These are phyloP conservation scores for Samsoniella hepiali DNA, from an alignment of 2,329 filamentous ascomycete species.

Conservation along the genomic window DNA sequence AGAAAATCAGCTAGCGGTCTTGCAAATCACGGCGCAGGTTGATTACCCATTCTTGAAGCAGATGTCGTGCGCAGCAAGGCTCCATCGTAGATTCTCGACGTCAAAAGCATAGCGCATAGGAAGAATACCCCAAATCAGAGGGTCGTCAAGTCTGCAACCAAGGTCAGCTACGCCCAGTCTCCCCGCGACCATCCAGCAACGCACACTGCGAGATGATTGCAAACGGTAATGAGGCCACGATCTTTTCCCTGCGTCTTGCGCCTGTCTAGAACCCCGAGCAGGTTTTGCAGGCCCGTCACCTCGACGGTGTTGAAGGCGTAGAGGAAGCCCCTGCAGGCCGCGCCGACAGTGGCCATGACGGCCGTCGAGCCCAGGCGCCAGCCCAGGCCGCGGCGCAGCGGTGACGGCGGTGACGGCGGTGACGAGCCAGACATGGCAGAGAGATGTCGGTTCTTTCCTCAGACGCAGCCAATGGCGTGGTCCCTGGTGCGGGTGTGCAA, in stretches of 20 bases:
- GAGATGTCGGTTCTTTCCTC: neutral
- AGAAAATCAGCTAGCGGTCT: constrained; percentile 13
- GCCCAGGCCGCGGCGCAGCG: constrained; percentile 53
- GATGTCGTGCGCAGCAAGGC: constrained; percentile 89
- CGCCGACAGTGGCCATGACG: constrained; percentile 70
- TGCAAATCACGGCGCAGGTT: neutral
- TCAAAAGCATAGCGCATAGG: constrained; percentile 71
- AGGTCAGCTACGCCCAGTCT: constrained; percentile 18
- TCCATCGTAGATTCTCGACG: constrained; percentile 78
- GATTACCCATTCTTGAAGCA: constrained; percentile 81
- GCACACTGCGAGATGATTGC: constrained; percentile 43
- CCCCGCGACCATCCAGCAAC: constrained; percentile 13
- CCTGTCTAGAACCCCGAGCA: constrained; percentile 72
- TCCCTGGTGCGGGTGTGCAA: constrained; percentile 5
- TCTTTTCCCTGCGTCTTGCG: constrained; percentile 63
- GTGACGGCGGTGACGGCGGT: constrained; percentile 20
- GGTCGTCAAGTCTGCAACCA: constrained; percentile 78
- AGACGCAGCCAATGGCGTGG: constrained; percentile 16
- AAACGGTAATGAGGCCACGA: constrained; percentile 75
- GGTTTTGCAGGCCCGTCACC: constrained; percentile 70
- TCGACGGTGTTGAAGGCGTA: constrained; percentile 72
- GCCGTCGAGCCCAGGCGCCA: constrained; percentile 73
- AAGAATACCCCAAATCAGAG: constrained; percentile 86
- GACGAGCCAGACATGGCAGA: constrained; percentile 23
- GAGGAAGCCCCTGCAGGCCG: constrained; percentile 71